Evolutionary conservation across 768 basidiomycete genomes (phyloP).

Genomic region (Tephrocybe sp.): DNA sequence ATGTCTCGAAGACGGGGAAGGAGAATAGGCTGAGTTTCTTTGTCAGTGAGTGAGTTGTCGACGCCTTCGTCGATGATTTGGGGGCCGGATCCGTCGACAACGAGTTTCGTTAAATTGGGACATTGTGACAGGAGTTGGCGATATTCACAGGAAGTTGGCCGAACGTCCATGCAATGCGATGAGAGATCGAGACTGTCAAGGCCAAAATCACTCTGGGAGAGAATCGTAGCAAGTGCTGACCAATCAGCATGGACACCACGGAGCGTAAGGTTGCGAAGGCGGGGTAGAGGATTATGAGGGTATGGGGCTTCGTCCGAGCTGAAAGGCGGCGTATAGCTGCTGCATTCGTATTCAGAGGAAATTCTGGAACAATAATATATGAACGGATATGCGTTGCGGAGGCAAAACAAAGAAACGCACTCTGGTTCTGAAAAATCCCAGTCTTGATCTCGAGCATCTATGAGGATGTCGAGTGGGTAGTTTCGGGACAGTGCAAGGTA

Average conservation of each 20-base stretch:
- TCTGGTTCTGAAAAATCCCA: constrained; percentile 58
- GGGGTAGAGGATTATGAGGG: constrained; percentile 34
- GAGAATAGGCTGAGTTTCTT: constrained; percentile 28
- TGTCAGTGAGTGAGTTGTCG: constrained; percentile 17
- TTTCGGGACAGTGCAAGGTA: constrained; percentile 48
- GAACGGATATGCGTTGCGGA: constrained; percentile 1
- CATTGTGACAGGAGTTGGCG: constrained; percentile 40
- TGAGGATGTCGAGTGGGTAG: constrained; percentile 52
- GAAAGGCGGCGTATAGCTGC: constrained; percentile 36
- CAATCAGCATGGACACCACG: constrained; percentile 61
- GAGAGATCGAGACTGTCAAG: constrained; percentile 43
- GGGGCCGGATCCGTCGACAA: constrained; percentile 50
- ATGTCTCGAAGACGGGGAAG: constrained; percentile 40
- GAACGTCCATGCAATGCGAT: constrained; percentile 52
- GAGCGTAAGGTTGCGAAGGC: constrained; percentile 47
- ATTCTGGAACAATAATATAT: constrained; percentile 26
- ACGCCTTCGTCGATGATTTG: constrained; percentile 22
- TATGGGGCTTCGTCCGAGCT: constrained; percentile 33
- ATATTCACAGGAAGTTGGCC: constrained; percentile 49
- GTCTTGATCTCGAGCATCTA: constrained; percentile 57
- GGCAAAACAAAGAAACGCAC: constrained; percentile 30
- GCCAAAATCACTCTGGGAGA: constrained; percentile 43
- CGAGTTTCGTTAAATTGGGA: constrained; percentile 41
- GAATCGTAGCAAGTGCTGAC: constrained; percentile 35
- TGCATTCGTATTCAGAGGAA: constrained; percentile 22